Evolutionary conservation across 139 green algal species (phyloP), one percentile per base, ranked within the genome.

Genomic region (Micractinium sp.): DNA sequence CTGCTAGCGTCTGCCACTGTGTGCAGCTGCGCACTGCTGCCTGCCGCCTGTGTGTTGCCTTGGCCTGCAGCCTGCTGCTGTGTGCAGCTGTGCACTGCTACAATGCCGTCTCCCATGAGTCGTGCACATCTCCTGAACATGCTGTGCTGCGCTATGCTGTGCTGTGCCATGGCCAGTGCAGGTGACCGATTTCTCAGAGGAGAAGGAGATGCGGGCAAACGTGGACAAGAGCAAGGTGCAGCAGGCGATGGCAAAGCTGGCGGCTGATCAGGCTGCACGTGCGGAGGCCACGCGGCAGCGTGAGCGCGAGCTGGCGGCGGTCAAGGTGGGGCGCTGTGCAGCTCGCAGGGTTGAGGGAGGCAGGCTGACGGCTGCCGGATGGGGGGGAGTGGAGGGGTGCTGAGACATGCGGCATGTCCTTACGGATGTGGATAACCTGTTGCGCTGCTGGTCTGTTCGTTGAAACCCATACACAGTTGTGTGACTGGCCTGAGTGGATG

Each of bases 271-370:
- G 77, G 90, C 93, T 61, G 94, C 94, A 36, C 89, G 90, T 71
- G 90, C 92, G 35, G 95, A 96, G 67, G 94, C 92, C 23, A 90
- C 94, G 86, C 85, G 83, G 23, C 88, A 94, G 60, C 76, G 78
- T 20, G 96, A 98, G 71, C 93, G 89, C 66, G 93, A 97, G 92
- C 91, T 98, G 56, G 95, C 96, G 22, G 94, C 94, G 13, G 92
- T 98, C 36, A 98, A 97, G 88, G 90, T 97, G 18, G 29, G 82
- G 23, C 5, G 35, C 35, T 31, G 20, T 5, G 63, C 7, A 31
- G 63, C 20, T 25, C 12, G 22, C 63, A 5, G 20, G 63, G 20
- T 31, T 25, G 63, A 12, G 63, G 14, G 63, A 71, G 63, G 22
- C 18, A 71, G 20, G 63, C 20, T 71, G 22, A 27, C 22, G 63